Evolutionary conservation across 2,329 filamentous ascomycete species (phyloP), one percentile per base, ranked within the genome.

Genomic region (Alternaria ethzedia): DNA sequence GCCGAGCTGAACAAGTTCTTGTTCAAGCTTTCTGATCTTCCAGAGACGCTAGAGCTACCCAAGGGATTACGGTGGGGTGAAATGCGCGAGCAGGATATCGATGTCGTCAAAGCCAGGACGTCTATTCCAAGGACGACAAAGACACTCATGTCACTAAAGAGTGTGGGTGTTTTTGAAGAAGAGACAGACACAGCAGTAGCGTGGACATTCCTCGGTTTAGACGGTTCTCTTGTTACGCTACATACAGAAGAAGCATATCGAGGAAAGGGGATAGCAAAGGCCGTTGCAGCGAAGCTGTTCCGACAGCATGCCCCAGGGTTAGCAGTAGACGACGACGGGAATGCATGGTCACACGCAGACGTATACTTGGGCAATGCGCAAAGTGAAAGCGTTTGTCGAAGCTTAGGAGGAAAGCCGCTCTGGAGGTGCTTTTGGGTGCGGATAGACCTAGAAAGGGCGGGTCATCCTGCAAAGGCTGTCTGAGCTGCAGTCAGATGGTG

Each of bases 121-220:
- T 66, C 68, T 20, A 88, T 92, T 32, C 86, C 85, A 2, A 82
- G 89, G 30, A 82, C 83, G 26, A 84, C 86, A 78, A 70, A 72
- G 12, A 84, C 83, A 11, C 64, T 85, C 56, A 67, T 80, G 44
- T 74, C 77, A 28, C 57, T 84, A 54, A 79, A 81, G 8, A 79
- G 73, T 23, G 70, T 78, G n/a, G 75, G 73, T 82, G 80, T 72
- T 76, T 83, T 75, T 60, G 65, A 85, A 79, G 12, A 74, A 86
- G 25, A 70, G 79, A 61, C 73, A 75, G 83, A 82, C 1, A 84
- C 79, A 2, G 83, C 86, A 0, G 79, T 92, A 6, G 87, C 89
- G 0, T 93, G 90, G 90, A 86, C 85, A 0, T 91, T 92, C 57
- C 70, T 82, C 79, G 88, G 87, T 0, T 80, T 86, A 3, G 89